Conservation (phyloP, 1,284 basidiomycete species). For the Boletellus sp. region DNA sequence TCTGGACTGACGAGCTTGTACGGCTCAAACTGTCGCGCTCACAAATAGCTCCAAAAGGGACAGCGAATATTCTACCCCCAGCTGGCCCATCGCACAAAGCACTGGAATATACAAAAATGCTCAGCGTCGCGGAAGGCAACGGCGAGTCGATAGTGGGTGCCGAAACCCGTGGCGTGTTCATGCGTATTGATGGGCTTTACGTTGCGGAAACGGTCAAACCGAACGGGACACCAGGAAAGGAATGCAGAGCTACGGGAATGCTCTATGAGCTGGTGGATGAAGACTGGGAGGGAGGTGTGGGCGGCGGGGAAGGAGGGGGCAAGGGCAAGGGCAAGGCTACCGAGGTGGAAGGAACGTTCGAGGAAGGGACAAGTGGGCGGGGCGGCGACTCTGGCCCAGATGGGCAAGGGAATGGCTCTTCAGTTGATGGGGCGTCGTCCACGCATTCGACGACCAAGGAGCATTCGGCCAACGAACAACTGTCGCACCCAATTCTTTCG, state of each 20-base stretch:
- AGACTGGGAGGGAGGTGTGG: conserved; percentile 55
- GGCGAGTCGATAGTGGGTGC: conserved; percentile 47
- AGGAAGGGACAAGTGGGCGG: conserved; percentile 5
- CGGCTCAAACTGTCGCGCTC: conserved; percentile 68
- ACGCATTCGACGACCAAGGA: conserved; percentile 13
- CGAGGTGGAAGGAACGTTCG: conserved; percentile 13
- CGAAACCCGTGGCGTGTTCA: conserved; percentile 58
- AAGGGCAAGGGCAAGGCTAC: conserved; percentile 32
- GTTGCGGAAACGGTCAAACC: conserved; percentile 44
- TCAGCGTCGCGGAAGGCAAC: conserved; percentile 16
- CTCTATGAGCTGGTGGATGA: conserved; percentile 70
- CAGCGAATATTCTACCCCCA: conserved; percentile 52
- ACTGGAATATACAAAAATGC: conserved; percentile 31
- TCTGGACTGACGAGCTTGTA: conserved; percentile 83
- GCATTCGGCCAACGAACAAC: conserved; percentile 29
- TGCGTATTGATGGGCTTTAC: conserved; percentile 60
- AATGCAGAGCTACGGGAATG: conserved; percentile 62
- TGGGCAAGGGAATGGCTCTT: conserved; percentile 8
- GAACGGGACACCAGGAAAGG: conserved; percentile 41
- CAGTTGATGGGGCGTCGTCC: conserved; percentile 9
- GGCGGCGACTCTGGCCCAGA: conserved; percentile 19
- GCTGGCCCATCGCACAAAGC: conserved; percentile 51
- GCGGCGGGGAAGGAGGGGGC: conserved; percentile 8
- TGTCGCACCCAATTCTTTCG: conserved; percentile 39
- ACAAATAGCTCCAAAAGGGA: conserved; percentile 61